Base-by-base conservation (phyloP, 352 stramenopile species). In the Phytopythium mirpurense region DNA sequence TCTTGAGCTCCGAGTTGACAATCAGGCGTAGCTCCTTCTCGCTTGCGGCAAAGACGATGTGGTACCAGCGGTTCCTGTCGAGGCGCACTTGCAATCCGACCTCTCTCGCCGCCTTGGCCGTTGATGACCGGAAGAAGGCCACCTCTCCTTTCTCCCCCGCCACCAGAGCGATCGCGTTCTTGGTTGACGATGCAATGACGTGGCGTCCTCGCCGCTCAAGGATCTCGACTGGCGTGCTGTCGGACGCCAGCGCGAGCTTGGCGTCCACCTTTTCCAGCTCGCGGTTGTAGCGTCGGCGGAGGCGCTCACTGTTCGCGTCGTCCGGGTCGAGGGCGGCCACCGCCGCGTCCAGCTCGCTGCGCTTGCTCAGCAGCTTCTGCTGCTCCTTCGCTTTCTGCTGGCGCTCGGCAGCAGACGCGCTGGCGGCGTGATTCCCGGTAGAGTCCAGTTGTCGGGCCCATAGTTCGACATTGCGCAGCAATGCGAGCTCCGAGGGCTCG, bases 301-400 rank as follows among this genome's bases (percentile, higher is more conserved):
- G 44, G 0, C 76, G 67, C 12, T 65, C 32, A 16, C 38, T 56
- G n/a, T 80, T 64, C 5, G 56, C 21, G 9, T 61, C 52, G 0
- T 63, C 49, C 2, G 54, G 59, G 45, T 62, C 44, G 19, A 85
- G 26, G 0, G 52, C 57, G 4, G 53, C 51, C 49, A 80, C 31
- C 15, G 67, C 56, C 9, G 60, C 49, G 11, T 68, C 62, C 21
- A 74, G 59, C 54, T 82, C 72, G 24, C 59, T 60, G 10, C 80
- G 75, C 40, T 91, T 89, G 24, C 56, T 72, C 18, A 91, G 60
- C 23, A 85, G 24, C 38, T 82, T 85, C n/a, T 60, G 68, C n/a
- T 88, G 77, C 36, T 85, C 68, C 7, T 54, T 55, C 12, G 61
- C 66, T 51, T 74, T 62, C 46, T 77, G 62, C 43, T 88, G 62